phyloP scores from a whole-genome alignment of 805 yeast genomes.

The Ogataea methylovora region DNA sequence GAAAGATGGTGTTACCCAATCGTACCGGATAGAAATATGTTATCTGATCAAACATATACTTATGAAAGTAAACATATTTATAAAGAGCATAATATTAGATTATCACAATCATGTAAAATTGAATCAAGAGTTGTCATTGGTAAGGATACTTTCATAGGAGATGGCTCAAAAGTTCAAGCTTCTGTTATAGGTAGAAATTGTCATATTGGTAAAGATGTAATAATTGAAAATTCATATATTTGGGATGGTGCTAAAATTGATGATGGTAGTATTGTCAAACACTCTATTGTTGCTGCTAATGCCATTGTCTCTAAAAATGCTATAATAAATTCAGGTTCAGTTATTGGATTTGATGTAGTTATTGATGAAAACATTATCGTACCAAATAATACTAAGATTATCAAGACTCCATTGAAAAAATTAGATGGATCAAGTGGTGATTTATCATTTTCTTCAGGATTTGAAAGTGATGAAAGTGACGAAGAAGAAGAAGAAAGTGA shows the following conservation, averaged over 20 bases:
- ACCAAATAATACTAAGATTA: conserved; percentile 44
- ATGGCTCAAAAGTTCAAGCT: conserved; percentile 54
- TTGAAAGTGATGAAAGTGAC: conserved; percentile 13
- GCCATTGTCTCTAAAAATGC: conserved; percentile 49
- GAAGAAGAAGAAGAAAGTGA: conserved; percentile 15
- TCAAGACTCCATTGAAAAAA: conserved; percentile 35
- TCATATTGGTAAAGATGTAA: conserved; percentile 71
- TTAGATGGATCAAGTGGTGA: conserved; percentile 20
- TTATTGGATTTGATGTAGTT: conserved; percentile 68
- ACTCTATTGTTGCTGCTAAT: conserved; percentile 64
- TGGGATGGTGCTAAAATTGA: conserved; percentile 80
- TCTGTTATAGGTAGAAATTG: conserved; percentile 85
- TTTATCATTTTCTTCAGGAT: conserved; percentile 23
- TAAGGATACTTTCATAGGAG: conserved; percentile 66
- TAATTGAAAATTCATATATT: conserved; percentile 66
- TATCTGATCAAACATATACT: conserved; percentile 63
- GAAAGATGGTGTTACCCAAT: conserved; percentile 92
- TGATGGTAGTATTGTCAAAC: conserved; percentile 50
- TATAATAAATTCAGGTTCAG: conserved; percentile 57
- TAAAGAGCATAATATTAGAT: conserved; percentile 79
- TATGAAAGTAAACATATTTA: conserved; percentile 84
- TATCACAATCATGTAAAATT: conserved; percentile 89
- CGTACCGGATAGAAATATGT: conserved; percentile 76
- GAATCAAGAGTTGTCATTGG: conserved; percentile 82
- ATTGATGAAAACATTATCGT: conserved; percentile 49